Base-by-base conservation (phyloP, 352 stramenopile genomes). In the Phytopythium oedochilum region DNA sequence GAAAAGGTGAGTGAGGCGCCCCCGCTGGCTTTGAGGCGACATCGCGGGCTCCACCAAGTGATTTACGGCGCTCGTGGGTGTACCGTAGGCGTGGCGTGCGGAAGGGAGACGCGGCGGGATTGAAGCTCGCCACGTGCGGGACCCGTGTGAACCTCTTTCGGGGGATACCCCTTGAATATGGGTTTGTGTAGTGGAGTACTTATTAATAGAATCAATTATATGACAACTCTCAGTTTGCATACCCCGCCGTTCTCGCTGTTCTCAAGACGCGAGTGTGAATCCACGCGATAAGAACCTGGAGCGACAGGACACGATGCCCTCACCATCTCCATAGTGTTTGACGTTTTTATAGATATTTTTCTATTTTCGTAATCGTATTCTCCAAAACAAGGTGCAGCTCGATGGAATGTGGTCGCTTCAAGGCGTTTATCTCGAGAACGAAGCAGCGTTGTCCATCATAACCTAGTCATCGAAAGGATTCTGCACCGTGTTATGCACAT, bases 221-320 rank as follows among this genome's bases (percentile, higher is more conserved):
- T n/a, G n/a, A n/a, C n/a, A n/a, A n/a, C n/a, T n/a, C n/a, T 32
- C 5, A 32, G 9, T 9, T 32, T 32, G 29, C 5, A 32, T 32
- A 32, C 29, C 40, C 22, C 22, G 8, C 1, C 17, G 18, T 23
- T 23, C 22, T 22, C 35, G 35, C 1, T 42, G n/a, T 39, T 2
- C 2, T 39, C 0, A 12, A 6, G 12, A 39, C 14, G 9, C 23
- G 22, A 5, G 22, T 29, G 26, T n/a, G 43, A 28, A 49, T 34
- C 23, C 43, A 34, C 43, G 23, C 12, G 10, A 12, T 10, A 23
- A 23, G 23, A 34, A n/a, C 11, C 5, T 22, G 43, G 25, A n/a
- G 43, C 43, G 43, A 49, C 43, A 49, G 43, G 43, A 34, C 43
- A n/a, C 22, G 20, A n/a, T n/a, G n/a, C n/a, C n/a, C n/a, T n/a